phyloP scores from a whole-genome alignment of 1,139 yeast genomes.

The Spencermartinsiella ligniputridi region DNA sequence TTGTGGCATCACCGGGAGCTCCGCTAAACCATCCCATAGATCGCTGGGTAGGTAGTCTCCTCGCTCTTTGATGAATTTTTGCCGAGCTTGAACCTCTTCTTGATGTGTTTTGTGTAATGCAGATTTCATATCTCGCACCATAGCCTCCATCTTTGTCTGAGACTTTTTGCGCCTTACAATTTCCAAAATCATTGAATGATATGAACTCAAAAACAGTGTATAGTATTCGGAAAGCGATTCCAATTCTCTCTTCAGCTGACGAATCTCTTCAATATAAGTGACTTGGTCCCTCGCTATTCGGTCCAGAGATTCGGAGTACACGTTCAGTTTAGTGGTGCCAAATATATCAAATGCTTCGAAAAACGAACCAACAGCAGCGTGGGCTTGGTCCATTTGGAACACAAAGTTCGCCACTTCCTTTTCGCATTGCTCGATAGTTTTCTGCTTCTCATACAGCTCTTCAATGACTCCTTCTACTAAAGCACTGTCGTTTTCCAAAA shows the following conservation, averaged over 20 bases:
- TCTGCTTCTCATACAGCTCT: conserved; percentile 30
- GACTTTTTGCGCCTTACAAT: conserved; percentile 43
- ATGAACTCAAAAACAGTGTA: conserved; percentile 45
- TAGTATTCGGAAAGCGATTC: conserved; percentile 45
- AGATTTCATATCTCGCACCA: conserved; percentile 39
- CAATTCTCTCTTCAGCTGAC: conserved; percentile 26
- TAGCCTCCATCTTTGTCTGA: conserved; percentile 37
- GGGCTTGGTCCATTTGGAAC: conserved; percentile 19
- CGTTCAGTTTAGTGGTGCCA: conserved; percentile 20
- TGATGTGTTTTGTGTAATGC: conserved; percentile 35
- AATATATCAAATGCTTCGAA: conserved; percentile 25
- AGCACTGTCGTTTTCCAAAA: conserved; percentile 37
- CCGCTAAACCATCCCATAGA: conserved; percentile 44
- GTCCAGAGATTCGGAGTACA: conserved; percentile 19
- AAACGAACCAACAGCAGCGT: conserved; percentile 15
- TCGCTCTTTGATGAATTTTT: conserved; percentile 40
- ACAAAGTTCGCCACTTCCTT: conserved; percentile 21
- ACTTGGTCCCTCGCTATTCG: conserved; percentile 12
- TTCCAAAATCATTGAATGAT: conserved; percentile 47
- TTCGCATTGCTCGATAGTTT: conserved; percentile 24
- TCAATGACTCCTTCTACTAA: conserved; percentile 37
- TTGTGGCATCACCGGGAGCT: conserved; percentile 25
- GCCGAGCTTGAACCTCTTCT: conserved; percentile 41
- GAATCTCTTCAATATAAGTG: conserved; percentile 26
- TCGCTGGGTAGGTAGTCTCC: conserved; percentile 53